These are phyloP conservation scores for Phallus indusiatus DNA, from an alignment of 768 basidiomycete species.

Conservation along the genomic window DNA sequence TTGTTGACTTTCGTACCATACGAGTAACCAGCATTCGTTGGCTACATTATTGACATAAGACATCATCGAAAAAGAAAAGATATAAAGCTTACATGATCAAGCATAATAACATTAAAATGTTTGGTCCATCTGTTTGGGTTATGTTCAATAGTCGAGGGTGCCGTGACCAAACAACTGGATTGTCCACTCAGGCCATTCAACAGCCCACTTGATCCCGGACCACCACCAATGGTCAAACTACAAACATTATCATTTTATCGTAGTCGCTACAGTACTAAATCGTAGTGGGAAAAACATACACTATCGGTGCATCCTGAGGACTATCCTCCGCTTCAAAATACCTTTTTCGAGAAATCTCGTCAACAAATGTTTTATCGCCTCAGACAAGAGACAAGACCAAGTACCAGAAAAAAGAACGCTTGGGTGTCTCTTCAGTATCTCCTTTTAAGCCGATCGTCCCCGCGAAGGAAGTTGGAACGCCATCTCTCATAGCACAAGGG, in stretches of 20 bases:
- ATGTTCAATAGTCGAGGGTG: slow-evolving; percentile 14
- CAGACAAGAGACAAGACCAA: too few species aligned
- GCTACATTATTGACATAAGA: slow-evolving; percentile 14
- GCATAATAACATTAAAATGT: slow-evolving; percentile 7
- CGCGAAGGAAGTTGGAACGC: slow-evolving; percentile 14
- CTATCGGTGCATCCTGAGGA: slow-evolving; percentile 21
- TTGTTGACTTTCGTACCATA: slow-evolving; percentile 26
- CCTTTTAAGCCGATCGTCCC: slow-evolving; percentile 24
- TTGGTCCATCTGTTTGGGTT: slow-evolving; percentile 18
- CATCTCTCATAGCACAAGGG: slow-evolving; percentile 2
- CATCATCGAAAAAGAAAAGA: too few species aligned
- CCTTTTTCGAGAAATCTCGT: slow-evolving; percentile 13
- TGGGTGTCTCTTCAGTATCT: slow-evolving; percentile 19
- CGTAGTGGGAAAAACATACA: slow-evolving; percentile 14
- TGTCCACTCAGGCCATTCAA: slow-evolving; percentile 20
- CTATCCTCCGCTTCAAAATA: slow-evolving; percentile 24
- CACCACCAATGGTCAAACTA: slow-evolving; percentile 28
- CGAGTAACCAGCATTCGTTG: slow-evolving; percentile 26
- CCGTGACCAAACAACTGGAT: slow-evolving; percentile 18
- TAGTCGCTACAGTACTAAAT: background rate
- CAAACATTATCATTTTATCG: background rate
- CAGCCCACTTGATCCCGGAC: slow-evolving; percentile 25
- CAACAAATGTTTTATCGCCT: too few species aligned
- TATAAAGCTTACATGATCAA: slow-evolving; percentile 10
- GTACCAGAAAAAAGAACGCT: slow-evolving; percentile 13